Base-by-base conservation (phyloP, 2,329 filamentous ascomycete genomes). In the Plenodomus biglobosus region DNA sequence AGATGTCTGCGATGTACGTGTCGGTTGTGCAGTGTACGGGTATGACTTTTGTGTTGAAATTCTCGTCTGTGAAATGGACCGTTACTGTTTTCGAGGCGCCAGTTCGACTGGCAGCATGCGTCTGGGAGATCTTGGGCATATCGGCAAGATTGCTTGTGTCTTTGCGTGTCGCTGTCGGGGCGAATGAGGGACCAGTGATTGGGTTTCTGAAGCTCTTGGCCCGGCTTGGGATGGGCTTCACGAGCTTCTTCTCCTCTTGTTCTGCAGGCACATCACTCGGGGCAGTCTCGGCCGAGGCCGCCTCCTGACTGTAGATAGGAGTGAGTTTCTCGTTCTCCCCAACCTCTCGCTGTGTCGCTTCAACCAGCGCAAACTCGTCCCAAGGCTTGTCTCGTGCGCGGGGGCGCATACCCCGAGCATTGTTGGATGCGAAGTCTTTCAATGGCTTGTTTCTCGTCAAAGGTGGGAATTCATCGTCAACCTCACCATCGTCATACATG, bases 391-490 rank as follows among this genome's bases (percentile, higher is more conserved):
- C 88, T 55, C 88, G 85, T 49, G 86, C 83, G 46, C 88, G 79
- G 52, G 80, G 78, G 44, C 83, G 76, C 42, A 77, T 80, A 21
- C 80, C 85, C 45, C 84, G 80, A 65, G 90, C 91, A 66, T 92
- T 92, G 52, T 87, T 88, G 6, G 81, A 85, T 0, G 88, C 90
- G 61, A 92, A 94, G 17, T 89, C 85, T 5, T 82, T 83, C n/a
- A 94, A 78, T 2, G 85, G 81, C 61, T 87, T 87, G 18, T 83
- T 89, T 30, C 89, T 80, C 48, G 88, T 86, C 35, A 94, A 77
- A 0, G 89, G 85, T 24, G 88, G 88, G 56, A 94, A 94, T 64
- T 94, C 90, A 56, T 90, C 87, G 58, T 95, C 89, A 1, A 92
- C 85, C 64, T 94, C 89, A 40, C 87, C 90, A 46, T 89, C 88